Conservation (phyloP, 768 basidiomycete genomes). For the Pisolithus albus region DNA sequence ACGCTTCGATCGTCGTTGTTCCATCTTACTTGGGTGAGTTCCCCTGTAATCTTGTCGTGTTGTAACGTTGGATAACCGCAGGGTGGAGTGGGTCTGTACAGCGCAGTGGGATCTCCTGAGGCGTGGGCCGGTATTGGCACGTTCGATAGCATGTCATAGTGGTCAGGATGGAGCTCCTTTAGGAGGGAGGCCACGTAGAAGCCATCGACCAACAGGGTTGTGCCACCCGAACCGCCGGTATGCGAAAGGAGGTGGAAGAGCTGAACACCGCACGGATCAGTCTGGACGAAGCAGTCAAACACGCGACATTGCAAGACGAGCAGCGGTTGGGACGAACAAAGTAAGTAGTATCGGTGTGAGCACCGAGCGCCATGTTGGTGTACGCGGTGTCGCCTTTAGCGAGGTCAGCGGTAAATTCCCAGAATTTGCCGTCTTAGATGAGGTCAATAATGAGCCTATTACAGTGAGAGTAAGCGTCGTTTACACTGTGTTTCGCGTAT, state of each 20-base stretch:
- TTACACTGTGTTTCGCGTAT: conserved; percentile 81
- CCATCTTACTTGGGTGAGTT: conserved; percentile 79
- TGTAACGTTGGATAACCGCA: conserved; percentile 65
- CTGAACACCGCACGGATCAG: conserved; percentile 92
- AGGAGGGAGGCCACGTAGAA: conserved; percentile 86
- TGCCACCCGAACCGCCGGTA: conserved; percentile 74
- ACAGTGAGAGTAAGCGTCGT: not conserved
- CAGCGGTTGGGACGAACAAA: conserved; percentile 19
- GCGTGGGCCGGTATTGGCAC: conserved; percentile 79
- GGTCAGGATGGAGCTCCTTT: conserved; percentile 60
- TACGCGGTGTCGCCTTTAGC: conserved; percentile 93
- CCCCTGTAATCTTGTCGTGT: conserved; percentile 53
- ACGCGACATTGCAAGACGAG: not conserved
- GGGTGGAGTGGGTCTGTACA: conserved; percentile 53
- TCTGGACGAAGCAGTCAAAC: conserved; percentile 38
- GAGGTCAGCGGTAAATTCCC: conserved; percentile 93
- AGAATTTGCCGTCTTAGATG: conserved; percentile 80
- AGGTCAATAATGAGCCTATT: conserved; percentile 29
- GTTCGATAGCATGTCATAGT: conserved; percentile 61
- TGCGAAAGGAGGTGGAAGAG: conserved; percentile 90
- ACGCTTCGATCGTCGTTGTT: conserved; percentile 92
- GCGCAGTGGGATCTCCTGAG: conserved; percentile 60
- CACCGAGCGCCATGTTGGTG: conserved; percentile 77
- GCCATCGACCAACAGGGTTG: conserved; percentile 90
- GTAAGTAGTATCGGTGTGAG: conserved; percentile 76